Evolutionary conservation across 441 rosid species (phyloP), one percentile per base, ranked within the genome.

Genomic region (Euphorbia schlechtendalii): DNA sequence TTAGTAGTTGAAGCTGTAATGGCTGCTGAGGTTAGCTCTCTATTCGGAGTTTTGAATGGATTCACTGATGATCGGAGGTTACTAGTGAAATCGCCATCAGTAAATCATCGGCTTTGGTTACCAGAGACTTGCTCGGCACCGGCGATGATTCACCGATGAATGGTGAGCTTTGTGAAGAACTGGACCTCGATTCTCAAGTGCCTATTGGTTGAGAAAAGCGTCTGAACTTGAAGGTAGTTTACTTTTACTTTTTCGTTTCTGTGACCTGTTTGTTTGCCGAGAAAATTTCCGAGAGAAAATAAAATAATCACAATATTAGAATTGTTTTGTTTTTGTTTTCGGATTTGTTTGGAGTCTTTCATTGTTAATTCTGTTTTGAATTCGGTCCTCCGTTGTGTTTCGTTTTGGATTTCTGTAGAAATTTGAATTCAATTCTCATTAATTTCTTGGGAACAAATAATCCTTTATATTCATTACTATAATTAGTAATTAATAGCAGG

Each of bases 151-250:
- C 38, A 20, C 62, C 28, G 38, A 12, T 9, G 2, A 70, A 57
- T 24, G 71, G 71, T 21, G 80, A 80, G 46, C 6, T 46, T 0
- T 81, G 81, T 3, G 84, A 80, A 18, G 94, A 90, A 65, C 78
- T 90, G 64, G 94, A 92, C 85, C 88, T 92, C 51, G 97, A 92
- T 59, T 73, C 85, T 13, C 81, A 88, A 60, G 98, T 90, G 20
- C 97, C 98, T 17, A 49, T 36, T 22, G 98, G 98, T 40, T 92
- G 90, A 87, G 97, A 92, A 70, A 92, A 90, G 66, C 86, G 89
- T 30, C 82, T 90, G n/a, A 96, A 92, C 67, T 73, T 90, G 65
- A 85, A 88, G 89, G 97, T 90, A 73, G 17, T 58, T 55, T 61
- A 15, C 17, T 2, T 14, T 46, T 34, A 1, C 0, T 53, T 32